Percentiles rank a stretch among this genome's conserved stretches.
Conservation (phyloP, 108 stramenopile species). For the Fragilaria radians region DNA sequence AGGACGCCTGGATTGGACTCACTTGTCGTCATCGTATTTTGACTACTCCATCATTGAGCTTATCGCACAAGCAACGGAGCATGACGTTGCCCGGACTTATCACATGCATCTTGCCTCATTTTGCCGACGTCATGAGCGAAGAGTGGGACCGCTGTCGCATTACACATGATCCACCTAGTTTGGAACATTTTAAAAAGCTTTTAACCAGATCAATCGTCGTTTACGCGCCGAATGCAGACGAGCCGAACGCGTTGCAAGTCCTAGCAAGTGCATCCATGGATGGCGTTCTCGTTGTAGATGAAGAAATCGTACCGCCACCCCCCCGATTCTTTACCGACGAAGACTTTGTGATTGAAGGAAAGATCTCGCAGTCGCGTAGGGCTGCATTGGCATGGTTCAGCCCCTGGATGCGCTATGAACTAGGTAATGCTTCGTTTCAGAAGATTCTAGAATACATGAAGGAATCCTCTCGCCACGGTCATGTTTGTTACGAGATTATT, state of each 20-base stretch:
- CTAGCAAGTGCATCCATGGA: slow-evolving; percentile 47
- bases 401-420: slow-evolving; percentile 64
- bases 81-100: slow-evolving; percentile 52
- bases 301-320: slow-evolving; percentile 10
- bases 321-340: slow-evolving; percentile 40
- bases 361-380: slow-evolving; percentile 50
- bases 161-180: slow-evolving; percentile 50
- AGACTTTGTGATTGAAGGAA: slow-evolving; percentile 33
- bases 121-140: slow-evolving; percentile 60
- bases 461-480: slow-evolving; percentile 39
- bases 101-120: slow-evolving; percentile 64
- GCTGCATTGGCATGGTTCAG: slow-evolving; percentile 55
- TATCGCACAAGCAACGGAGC: slow-evolving; percentile 17
- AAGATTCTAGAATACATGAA: slow-evolving; percentile 53
- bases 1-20: slow-evolving; percentile 57
- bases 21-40: slow-evolving; percentile 80
- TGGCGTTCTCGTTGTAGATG: slow-evolving; percentile 32
- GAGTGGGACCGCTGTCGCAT: slow-evolving; percentile 80
- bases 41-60: slow-evolving; percentile 37
- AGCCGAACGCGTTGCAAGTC: slow-evolving; percentile 20
- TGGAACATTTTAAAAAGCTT: slow-evolving; percentile 61
- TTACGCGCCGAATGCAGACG: slow-evolving; percentile 20
- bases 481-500: slow-evolving; percentile 71
- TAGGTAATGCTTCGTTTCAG: slow-evolving; percentile 43
- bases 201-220: slow-evolving; percentile 68